phyloP scores from a whole-genome alignment of 2,329 filamentous ascomycete species.

The Fusarium papillatum region DNA sequence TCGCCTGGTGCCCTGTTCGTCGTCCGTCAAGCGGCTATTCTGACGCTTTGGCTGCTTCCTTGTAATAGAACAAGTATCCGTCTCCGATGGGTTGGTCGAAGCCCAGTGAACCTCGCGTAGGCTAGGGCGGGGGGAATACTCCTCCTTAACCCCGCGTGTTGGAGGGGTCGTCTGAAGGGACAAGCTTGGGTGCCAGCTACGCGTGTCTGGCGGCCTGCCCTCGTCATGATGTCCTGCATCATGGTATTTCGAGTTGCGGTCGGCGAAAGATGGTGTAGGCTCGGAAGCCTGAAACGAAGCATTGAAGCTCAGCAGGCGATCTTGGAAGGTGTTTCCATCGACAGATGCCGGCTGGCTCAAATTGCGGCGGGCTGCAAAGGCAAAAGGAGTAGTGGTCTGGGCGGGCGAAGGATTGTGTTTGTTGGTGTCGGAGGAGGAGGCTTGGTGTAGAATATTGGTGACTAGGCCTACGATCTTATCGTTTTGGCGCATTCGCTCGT shows the following conservation, averaged over 20 bases:
- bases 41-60: slow-evolving; percentile 32
- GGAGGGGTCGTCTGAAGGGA: neutral
- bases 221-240: slow-evolving; percentile 16
- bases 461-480: slow-evolving; percentile 21
- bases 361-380: neutral
- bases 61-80: slow-evolving; percentile 7
- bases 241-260: slow-evolving; percentile 14
- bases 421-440: neutral
- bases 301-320: slow-evolving; percentile 1
- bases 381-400: neutral
- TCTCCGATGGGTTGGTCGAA: neutral
- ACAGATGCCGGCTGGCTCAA: slow-evolving; percentile 1
- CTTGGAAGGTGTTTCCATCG: slow-evolving; percentile 5
- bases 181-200: neutral
- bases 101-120: slow-evolving; percentile 9
- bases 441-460: slow-evolving; percentile 20
- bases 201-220: slow-evolving; percentile 19
- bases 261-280: neutral
- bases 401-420: slow-evolving; percentile 13
- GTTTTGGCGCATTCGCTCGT: slow-evolving; percentile 16
- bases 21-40: slow-evolving; percentile 31
- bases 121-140: neutral
- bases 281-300: neutral
- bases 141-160: slow-evolving; percentile 11
- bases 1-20: slow-evolving; percentile 17